Evolutionary conservation across 2,329 filamentous ascomycete species (phyloP).

Genomic region (Cyphellophora europaea): DNA sequence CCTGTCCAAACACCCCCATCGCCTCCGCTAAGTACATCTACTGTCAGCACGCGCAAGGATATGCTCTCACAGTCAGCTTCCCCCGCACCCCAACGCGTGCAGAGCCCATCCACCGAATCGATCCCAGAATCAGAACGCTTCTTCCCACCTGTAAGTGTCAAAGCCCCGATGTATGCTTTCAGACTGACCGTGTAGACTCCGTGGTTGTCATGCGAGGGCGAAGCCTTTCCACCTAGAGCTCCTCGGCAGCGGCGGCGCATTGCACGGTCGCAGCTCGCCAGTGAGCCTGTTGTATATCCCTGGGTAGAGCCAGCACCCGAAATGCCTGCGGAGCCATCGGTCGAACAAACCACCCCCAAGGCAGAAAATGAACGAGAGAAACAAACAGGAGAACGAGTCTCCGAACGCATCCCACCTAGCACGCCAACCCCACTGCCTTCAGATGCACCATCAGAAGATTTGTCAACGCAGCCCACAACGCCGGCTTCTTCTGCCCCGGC

Average conservation of each 20-base stretch:
- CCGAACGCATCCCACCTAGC: not conserved
- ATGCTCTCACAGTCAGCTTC: constrained; percentile 16
- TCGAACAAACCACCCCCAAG: constrained; percentile 29
- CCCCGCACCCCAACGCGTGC: constrained; percentile 23
- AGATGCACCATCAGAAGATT: constrained; percentile 47
- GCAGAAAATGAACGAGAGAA: constrained; percentile 18
- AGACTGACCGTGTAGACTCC: constrained; percentile 36
- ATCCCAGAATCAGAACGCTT: constrained; percentile 30
- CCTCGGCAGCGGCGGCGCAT: constrained; percentile 36
- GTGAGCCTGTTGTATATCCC: constrained; percentile 40
- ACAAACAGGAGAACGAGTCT: constrained; percentile 4
- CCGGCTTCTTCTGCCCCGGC: constrained; percentile 42
- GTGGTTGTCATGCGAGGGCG: constrained; percentile 49
- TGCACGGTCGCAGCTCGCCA: constrained; percentile 25
- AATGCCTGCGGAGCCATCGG: constrained; percentile 15
- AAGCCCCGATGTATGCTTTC: not conserved
- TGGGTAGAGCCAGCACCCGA: constrained; percentile 28
- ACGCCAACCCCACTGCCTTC: constrained; percentile 43
- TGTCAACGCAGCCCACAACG: constrained; percentile 46
- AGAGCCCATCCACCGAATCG: constrained; percentile 9
- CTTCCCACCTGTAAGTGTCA: constrained; percentile 39
- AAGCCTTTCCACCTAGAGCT: constrained; percentile 44
- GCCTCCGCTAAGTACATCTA: constrained; percentile 16
- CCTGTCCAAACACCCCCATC: constrained; percentile 24
- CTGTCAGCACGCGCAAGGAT: constrained; percentile 17